Evolutionary conservation across 768 basidiomycete genomes (phyloP).

Genomic region (Lactarius indigo): DNA sequence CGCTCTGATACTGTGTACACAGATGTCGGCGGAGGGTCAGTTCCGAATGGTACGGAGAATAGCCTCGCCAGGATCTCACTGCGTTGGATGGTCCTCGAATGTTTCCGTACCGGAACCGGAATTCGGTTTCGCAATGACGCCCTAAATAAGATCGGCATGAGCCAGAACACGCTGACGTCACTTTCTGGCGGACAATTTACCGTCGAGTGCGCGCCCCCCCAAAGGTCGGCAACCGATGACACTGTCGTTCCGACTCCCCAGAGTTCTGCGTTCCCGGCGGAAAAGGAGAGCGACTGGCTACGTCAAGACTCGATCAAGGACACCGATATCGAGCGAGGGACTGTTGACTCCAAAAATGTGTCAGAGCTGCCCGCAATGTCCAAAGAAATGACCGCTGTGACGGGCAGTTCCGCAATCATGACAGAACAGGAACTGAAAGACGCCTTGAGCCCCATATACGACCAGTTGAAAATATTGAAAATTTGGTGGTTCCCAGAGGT

Average conservation of each 20-base stretch:
- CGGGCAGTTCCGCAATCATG: constrained; percentile 28
- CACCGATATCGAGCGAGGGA: constrained; percentile 33
- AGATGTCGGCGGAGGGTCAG: constrained; percentile 80
- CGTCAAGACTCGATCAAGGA: constrained; percentile 29
- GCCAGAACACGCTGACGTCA: neutral
- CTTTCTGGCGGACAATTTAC: neutral
- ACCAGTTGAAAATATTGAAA: constrained; percentile 48
- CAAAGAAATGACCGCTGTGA: constrained; percentile 12
- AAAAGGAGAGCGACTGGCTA: neutral
- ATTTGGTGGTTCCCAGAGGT: constrained; percentile 69
- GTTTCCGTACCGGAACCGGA: constrained; percentile 45
- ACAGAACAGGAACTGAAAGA: constrained; percentile 62
- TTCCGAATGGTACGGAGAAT: constrained; percentile 50
- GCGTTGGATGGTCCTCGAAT: constrained; percentile 54
- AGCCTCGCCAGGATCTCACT: constrained; percentile 68
- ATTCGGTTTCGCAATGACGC: constrained; percentile 34
- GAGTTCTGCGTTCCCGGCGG: neutral
- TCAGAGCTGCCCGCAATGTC: constrained; percentile 23
- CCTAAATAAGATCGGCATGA: neutral
- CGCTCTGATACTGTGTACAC: neutral
- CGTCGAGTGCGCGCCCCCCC: neutral
- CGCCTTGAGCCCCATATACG: constrained; percentile 48
- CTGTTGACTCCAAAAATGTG: constrained; percentile 22
- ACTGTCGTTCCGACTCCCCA: neutral
- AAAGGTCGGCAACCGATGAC: neutral